Evolutionary conservation across 768 basidiomycete genomes (phyloP).

Genomic region (Calocybe indica): DNA sequence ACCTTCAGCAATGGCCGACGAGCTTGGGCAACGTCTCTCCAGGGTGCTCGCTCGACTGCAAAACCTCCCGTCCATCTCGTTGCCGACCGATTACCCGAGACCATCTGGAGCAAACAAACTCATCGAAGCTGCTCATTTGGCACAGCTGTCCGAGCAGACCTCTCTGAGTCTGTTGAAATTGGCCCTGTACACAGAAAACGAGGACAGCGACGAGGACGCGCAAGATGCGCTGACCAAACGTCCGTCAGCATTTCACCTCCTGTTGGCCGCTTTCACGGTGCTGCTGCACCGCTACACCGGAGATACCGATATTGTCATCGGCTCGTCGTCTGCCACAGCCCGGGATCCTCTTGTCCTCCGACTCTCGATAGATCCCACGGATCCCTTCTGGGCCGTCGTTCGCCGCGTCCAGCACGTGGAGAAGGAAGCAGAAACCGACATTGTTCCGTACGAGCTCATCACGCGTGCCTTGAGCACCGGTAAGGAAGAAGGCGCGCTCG

Average conservation of each 20-base stretch:
- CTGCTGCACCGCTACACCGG: conserved; percentile 93
- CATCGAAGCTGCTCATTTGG: conserved; percentile 77
- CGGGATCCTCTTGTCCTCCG: conserved; percentile 81
- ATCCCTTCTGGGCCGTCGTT: conserved; percentile 88
- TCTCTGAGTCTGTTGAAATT: conserved; percentile 79
- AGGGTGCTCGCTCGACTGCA: conserved; percentile 64
- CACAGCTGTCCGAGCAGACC: conserved; percentile 68
- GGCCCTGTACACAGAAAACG: conserved; percentile 62
- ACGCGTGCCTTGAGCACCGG: conserved; percentile 61
- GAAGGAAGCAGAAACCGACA: conserved; percentile 75
- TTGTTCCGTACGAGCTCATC: conserved; percentile 75
- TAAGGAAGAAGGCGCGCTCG: conserved; percentile 48
- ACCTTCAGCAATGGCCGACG: neutral
- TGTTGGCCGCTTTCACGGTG: conserved; percentile 88
- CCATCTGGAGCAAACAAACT: conserved; percentile 66
- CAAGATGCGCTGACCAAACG: conserved; percentile 36
- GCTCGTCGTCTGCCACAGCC: conserved; percentile 72
- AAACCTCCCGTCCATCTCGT: conserved; percentile 80
- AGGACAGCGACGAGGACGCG: conserved; percentile 6
- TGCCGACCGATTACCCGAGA: conserved; percentile 95
- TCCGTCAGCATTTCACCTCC: conserved; percentile 86
- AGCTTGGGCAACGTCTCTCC: conserved; percentile 34
- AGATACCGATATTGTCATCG: conserved; percentile 90
- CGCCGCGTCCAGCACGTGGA: conserved; percentile 81
- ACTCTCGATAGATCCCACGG: conserved; percentile 73